A percentile compares a stretch with the other conserved stretches of the same genome.
Evolutionary conservation across 1,284 basidiomycete genomes (phyloP).

Genomic region (Stereum hirsutum): DNA sequence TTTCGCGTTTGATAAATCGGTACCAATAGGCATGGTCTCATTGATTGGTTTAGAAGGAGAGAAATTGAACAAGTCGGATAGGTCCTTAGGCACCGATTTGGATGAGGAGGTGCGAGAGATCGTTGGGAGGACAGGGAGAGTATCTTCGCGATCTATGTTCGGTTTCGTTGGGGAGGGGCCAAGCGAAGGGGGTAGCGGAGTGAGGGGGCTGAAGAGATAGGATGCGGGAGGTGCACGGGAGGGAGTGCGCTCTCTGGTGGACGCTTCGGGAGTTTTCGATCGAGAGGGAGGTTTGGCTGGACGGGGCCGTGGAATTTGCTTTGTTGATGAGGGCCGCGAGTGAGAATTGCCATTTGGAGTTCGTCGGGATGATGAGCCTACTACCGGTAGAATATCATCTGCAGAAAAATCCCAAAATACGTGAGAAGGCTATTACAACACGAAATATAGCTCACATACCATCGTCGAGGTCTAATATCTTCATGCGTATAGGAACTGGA

Average conservation of each 20-base stretch:
- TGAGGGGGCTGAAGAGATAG: background rate
- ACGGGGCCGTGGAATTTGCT: background rate
- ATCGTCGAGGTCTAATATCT: no score
- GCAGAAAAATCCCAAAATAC: background rate
- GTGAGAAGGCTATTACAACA: background rate
- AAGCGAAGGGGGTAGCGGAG: background rate
- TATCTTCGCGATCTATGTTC: constrained; percentile 11
- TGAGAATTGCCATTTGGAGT: background rate
- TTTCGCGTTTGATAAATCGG: background rate
- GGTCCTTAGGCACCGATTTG: constrained; percentile 19
- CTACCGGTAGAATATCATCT: background rate
- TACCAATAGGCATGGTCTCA: no score
- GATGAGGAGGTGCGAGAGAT: constrained; percentile 13
- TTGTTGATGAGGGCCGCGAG: background rate
- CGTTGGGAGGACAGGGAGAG: constrained; percentile 7
- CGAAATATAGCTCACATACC: background rate
- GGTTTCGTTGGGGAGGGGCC: constrained; percentile 3
- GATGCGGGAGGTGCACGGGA: background rate
- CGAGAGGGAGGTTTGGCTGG: background rate
- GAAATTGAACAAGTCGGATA: constrained; percentile 25
- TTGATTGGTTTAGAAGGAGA: constrained; percentile 10
- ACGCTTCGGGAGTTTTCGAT: background rate
- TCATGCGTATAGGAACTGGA: no score
- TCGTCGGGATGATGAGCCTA: background rate
- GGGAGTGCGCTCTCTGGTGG: background rate